Evolutionary conservation across 768 basidiomycete species (phyloP).

Genomic region (Leccinum incarnatum): DNA sequence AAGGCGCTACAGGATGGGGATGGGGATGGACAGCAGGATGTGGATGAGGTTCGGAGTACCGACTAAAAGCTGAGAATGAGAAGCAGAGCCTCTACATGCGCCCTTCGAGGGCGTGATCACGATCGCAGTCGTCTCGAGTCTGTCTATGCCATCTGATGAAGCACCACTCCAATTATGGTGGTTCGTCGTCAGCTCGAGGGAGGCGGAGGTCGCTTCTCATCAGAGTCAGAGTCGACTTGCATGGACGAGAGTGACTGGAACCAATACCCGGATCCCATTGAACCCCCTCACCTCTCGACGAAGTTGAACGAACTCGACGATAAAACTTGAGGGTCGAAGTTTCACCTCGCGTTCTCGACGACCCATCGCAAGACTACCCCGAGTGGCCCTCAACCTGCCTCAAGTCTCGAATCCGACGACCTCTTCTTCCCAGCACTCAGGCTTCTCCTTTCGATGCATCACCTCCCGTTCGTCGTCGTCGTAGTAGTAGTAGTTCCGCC

Average conservation of each 20-base stretch:
- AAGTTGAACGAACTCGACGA: no score
- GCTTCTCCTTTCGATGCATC: no score
- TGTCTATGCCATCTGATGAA: not conserved
- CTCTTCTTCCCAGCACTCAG: no score
- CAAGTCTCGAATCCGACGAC: no score
- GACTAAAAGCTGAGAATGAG: not conserved
- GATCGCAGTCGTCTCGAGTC: conserved; percentile 8
- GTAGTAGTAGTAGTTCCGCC: not conserved
- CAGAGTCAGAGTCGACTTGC: not conserved
- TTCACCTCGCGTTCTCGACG: no score
- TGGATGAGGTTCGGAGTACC: no score
- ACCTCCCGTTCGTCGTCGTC: no score
- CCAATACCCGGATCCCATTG: conserved; percentile 18
- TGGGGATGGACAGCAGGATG: not conserved
- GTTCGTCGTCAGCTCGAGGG: not conserved
- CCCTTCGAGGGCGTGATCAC: not conserved
- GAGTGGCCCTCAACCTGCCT: conserved; percentile 7
- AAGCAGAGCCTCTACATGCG: not conserved
- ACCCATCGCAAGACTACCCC: conserved; percentile 12
- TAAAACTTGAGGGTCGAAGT: no score
- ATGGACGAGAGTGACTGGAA: not conserved
- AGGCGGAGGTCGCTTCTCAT: not conserved
- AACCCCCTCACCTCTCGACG: not conserved
- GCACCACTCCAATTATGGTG: not conserved
- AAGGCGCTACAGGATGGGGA: not conserved